Evolutionary conservation across 2,329 filamentous ascomycete genomes (phyloP).

Genomic region (Claviceps digitariae): DNA sequence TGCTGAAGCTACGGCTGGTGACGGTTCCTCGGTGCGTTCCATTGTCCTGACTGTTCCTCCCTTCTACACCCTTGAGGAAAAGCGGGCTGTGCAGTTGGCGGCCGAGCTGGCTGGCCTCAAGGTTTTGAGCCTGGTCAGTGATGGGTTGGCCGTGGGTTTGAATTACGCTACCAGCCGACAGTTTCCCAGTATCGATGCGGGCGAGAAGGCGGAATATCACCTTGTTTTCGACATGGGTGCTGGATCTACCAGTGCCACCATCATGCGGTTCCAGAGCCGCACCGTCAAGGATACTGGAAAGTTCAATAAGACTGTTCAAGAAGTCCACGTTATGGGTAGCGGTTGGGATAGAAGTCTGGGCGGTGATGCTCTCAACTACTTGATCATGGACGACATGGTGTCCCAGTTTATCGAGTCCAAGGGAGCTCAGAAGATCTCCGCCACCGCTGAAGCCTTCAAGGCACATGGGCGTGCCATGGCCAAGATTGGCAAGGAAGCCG

Average conservation of each 20-base stretch:
- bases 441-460: conserved; percentile 50
- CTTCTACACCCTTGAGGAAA: conserved; percentile 86
- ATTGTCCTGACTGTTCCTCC: conserved; percentile 79
- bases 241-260: conserved; percentile 79
- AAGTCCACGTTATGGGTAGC: conserved; percentile 75
- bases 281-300: conserved; percentile 83
- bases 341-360: conserved; percentile 86
- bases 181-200: conserved; percentile 73
- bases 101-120: conserved; percentile 80
- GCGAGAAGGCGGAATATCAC: conserved; percentile 79
- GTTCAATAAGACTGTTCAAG: conserved; percentile 93
- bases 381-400: conserved; percentile 84
- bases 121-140: conserved; percentile 71
- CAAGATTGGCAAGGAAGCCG: conserved; percentile 86
- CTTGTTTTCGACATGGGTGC: conserved; percentile 97
- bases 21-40: conserved; percentile 60
- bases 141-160: conserved; percentile 81
- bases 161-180: conserved; percentile 89
- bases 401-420: conserved; percentile 60
- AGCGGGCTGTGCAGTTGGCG: conserved; percentile 69
- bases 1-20: conserved; percentile 69
- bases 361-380: conserved; percentile 74
- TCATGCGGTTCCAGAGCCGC: conserved; percentile 80
- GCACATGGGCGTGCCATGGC: conserved; percentile 72
- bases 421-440: conserved; percentile 49